Percentiles rank a stretch among this genome's conserved stretches.
Conservation (phyloP, 1,284 basidiomycete species). For the Melampsora abietis-canadensis region DNA sequence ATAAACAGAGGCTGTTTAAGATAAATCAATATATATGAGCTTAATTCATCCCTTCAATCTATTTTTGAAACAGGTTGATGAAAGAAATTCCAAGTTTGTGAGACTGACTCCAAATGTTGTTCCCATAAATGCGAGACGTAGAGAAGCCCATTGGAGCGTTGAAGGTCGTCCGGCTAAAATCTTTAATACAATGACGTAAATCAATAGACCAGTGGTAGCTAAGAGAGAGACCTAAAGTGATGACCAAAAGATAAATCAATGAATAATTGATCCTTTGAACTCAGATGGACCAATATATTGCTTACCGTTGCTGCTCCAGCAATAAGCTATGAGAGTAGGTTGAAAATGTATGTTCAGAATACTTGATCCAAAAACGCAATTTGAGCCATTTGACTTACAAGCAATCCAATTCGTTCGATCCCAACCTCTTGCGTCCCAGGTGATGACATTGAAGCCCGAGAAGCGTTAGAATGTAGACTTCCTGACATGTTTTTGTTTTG, state of each 20-base stretch:
- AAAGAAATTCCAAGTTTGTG: neutral
- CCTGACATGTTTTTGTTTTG: too few relatives aligned
- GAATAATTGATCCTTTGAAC: neutral
- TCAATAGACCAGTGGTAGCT: constrained; percentile 5
- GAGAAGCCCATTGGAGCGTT: constrained; percentile 8
- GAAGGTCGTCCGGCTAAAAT: constrained; percentile 7
- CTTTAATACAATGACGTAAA: constrained; percentile 19
- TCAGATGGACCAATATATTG: neutral
- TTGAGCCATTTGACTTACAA: constrained; percentile 1
- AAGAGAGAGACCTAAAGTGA: constrained; percentile 10
- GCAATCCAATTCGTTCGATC: constrained; percentile 20
- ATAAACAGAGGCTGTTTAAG: constrained; percentile 19
- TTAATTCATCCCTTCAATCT: neutral
- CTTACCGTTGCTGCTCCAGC: constrained; percentile 26
- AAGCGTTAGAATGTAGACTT: too few relatives aligned
- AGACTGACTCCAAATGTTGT: constrained; percentile 32
- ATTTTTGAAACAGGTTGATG: neutral
- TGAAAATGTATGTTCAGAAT: neutral
- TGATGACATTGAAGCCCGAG: too few relatives aligned
- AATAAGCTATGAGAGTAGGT: constrained; percentile 1
- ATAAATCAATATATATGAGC: neutral
- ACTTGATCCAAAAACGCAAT: neutral
- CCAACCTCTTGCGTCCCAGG: too few relatives aligned
- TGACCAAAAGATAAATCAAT: neutral
- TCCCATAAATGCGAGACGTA: constrained; percentile 24